Conservation (phyloP, 2,329 filamentous ascomycete species). For the Geosmithia flava region DNA sequence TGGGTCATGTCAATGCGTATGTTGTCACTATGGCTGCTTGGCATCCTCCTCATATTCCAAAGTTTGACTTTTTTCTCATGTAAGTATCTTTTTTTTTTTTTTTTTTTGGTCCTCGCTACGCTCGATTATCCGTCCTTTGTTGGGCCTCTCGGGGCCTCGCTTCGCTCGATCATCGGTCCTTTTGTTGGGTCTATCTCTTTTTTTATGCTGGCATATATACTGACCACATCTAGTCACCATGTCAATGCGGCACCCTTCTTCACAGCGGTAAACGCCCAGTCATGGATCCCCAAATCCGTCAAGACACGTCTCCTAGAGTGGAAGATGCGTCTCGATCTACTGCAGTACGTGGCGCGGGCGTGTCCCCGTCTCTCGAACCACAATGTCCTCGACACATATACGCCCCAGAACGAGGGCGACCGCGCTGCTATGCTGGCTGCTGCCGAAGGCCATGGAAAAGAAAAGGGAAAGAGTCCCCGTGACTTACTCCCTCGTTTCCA, state of each 20-base stretch:
- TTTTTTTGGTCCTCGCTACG: no score
- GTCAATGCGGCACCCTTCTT: constrained; percentile 65
- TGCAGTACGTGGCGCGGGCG: constrained; percentile 61
- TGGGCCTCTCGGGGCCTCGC: no score
- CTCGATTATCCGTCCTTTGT: no score
- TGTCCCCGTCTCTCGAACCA: constrained; percentile 37
- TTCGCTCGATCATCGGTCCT: not conserved
- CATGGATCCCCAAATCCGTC: constrained; percentile 45
- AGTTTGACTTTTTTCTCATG: constrained; percentile 71
- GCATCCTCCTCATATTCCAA: constrained; percentile 49
- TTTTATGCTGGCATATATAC: not conserved
- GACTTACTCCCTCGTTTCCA: constrained; percentile 35
- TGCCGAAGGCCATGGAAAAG: not conserved
- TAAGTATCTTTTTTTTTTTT: constrained; percentile 13
- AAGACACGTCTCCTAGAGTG: constrained; percentile 67
- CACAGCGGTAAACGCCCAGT: constrained; percentile 47
- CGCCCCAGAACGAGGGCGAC: constrained; percentile 26
- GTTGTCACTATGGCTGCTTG: constrained; percentile 44
- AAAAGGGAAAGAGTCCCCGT: constrained; percentile 23
- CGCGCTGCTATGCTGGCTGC: constrained; percentile 5
- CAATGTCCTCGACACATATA: constrained; percentile 43
- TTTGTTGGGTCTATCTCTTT: not conserved
- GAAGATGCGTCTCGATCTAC: constrained; percentile 65
- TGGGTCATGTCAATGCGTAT: constrained; percentile 53
- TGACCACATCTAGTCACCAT: constrained; percentile 51